Evolutionary conservation across 164 flowering plant genomes (phyloP).

Genomic region (Saururus chinensis): DNA sequence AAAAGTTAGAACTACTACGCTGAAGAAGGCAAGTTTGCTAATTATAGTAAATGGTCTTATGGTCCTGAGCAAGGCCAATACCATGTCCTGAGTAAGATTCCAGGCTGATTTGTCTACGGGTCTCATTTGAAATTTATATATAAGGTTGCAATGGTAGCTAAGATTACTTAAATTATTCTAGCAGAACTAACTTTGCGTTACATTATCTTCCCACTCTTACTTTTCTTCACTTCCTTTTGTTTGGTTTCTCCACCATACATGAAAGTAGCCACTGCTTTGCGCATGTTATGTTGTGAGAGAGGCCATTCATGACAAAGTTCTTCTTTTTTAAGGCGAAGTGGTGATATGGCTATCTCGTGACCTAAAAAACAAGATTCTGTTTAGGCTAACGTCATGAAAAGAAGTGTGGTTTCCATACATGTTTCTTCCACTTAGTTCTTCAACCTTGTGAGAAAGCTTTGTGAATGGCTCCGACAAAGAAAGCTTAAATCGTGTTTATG

Average conservation of each 20-base stretch:
- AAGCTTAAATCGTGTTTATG: too few species aligned
- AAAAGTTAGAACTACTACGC: neutral
- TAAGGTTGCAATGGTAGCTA: neutral
- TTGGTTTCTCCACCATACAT: neutral
- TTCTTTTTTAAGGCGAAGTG: neutral
- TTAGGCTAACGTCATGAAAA: neutral
- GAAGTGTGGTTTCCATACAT: too few species aligned
- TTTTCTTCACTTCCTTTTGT: neutral
- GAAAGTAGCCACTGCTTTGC: neutral
- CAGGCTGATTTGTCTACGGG: neutral
- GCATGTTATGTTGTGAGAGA: neutral
- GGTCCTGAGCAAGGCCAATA: neutral
- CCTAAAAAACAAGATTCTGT: slow-evolving; percentile 5
- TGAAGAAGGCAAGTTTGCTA: neutral
- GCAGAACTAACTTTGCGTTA: neutral
- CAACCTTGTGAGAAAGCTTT: too few species aligned
- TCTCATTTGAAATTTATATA: neutral
- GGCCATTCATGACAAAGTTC: too few species aligned
- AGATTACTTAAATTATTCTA: too few species aligned
- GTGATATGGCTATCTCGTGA: neutral
- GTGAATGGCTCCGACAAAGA: too few species aligned
- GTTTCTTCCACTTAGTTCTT: too few species aligned
- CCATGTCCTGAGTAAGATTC: neutral
- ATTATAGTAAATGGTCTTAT: neutral
- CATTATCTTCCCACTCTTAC: neutral